phyloP scores from a whole-genome alignment of 2,329 filamentous ascomycete species.

The Rhytidhysteron rufulum region DNA sequence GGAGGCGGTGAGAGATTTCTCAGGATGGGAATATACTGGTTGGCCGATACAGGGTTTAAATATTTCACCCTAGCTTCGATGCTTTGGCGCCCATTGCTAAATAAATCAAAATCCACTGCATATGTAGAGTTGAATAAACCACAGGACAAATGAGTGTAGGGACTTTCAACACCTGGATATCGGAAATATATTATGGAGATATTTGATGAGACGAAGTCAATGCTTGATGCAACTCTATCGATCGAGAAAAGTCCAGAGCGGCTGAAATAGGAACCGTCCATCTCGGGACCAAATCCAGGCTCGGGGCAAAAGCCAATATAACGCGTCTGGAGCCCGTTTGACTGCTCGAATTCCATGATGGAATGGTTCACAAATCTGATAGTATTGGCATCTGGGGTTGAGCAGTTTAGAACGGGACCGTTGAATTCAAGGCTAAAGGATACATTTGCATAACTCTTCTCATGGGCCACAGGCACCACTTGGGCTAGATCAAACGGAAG shows the following conservation, averaged over 20 bases:
- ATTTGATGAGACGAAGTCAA: neutral
- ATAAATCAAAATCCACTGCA: neutral
- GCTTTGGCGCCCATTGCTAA: neutral
- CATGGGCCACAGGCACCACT: neutral
- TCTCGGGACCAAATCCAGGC: neutral
- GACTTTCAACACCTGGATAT: neutral
- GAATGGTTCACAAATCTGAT: neutral
- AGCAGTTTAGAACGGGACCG: conserved; percentile 1
- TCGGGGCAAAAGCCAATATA: neutral
- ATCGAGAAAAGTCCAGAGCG: neutral
- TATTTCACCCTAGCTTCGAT: neutral
- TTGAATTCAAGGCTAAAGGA: conserved; percentile 1
- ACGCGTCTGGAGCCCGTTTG: neutral
- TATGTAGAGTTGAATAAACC: neutral
- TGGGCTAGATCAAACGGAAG: neutral
- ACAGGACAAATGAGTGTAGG: neutral
- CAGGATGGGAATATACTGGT: neutral
- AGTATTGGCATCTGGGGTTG: neutral
- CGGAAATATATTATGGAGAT: neutral
- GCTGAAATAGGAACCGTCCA: neutral
- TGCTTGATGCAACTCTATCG: too few species aligned
- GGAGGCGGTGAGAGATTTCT: neutral
- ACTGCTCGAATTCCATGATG: neutral
- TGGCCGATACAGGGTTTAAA: neutral
- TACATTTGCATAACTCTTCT: neutral